Base-by-base conservation (phyloP, 2,329 filamentous ascomycete genomes). In the Alternaria longipes region DNA sequence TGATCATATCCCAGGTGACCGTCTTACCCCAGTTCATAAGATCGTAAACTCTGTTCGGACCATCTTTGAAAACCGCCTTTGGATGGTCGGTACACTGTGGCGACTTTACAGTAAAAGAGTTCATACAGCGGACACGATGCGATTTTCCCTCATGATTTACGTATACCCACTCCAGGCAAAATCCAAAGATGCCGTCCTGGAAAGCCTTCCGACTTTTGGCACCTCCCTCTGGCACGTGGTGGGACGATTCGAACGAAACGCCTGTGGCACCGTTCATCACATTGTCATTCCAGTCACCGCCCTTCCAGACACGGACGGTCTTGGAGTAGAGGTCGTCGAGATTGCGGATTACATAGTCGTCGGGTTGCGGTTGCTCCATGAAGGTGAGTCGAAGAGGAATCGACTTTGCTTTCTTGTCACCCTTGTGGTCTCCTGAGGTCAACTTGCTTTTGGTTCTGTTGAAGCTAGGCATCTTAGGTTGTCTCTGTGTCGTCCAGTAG, bases 1-100 rank as follows among this genome's bases (percentile, higher is more conserved):
- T 58, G 20, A 64, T 36, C 62, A 64, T 64, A 7, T 45, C 62
- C 45, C 49, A 64, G 3, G 18, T 59, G 12, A 41, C 47, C 5
- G n/a, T 22, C 16, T 53, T 38, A 7, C 24, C 24, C 14, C 40
- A 51, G 11, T 47, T 34, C 20, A 61, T 16, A 0, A 38, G 28
- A 7, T 47, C 44, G 26, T 62, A 64, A n/a, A 64, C 46, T n/a
- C 11, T 16, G 30, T 64, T 62, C 9, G 59, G 62, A 2, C 62
- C 59, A 18, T 64, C 59, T 22, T 64, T 64, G 12, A 40, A 46
- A 2, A 22, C 20, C 2, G 51, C n/a, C 30, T 53, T 61, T 3
- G 34, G 16, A 11, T 64, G 62, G 11, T 26, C 34, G 1, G 12
- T 53, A 30, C 62, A 61, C 16, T 56, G 54, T 1, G 38, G 20